phyloP scores from a whole-genome alignment of 306 rosid genomes.

The Hippophae gyantsensis region DNA sequence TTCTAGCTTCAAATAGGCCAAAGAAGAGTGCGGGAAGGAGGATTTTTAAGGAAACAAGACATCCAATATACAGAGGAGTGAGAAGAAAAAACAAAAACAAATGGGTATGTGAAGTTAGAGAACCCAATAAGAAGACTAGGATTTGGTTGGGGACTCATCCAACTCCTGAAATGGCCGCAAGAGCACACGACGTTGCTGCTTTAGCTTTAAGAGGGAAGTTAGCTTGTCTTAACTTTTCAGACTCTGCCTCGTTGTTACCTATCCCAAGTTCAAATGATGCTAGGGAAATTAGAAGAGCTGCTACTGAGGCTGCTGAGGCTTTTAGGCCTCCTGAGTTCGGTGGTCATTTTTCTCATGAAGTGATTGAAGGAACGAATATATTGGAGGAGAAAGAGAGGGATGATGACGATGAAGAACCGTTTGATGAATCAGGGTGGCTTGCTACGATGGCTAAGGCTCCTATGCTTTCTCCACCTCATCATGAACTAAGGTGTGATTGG shows the following conservation, averaged over 20 bases:
- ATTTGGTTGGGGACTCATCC: conserved; percentile 86
- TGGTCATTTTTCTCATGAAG: not conserved
- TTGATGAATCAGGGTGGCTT: too few relatives aligned
- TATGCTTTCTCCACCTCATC: too few relatives aligned
- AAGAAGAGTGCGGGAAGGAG: conserved; percentile 65
- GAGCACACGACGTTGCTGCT: conserved; percentile 84
- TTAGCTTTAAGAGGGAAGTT: conserved; percentile 45
- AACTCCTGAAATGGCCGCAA: conserved; percentile 74
- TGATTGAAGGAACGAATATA: not conserved
- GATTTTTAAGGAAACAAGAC: conserved; percentile 67
- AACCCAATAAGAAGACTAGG: conserved; percentile 46
- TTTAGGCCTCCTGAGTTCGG: conserved; percentile 17
- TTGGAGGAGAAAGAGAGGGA: not conserved
- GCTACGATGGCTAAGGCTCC: too few relatives aligned
- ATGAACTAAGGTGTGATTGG: too few relatives aligned
- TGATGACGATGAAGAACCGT: not conserved
- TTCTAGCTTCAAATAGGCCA: conserved; percentile 46
- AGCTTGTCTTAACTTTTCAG: conserved; percentile 68
- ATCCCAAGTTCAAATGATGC: conserved; percentile 38
- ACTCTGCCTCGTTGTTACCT: conserved; percentile 45
- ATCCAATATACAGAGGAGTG: conserved; percentile 73
- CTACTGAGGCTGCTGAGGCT: conserved; percentile 44
- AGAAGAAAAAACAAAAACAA: conserved; percentile 54
- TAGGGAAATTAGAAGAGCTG: conserved; percentile 44
- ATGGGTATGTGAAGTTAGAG: conserved; percentile 85